phyloP scores from a whole-genome alignment of 2,329 filamentous ascomycete species.

The Zalaria obscura region DNA sequence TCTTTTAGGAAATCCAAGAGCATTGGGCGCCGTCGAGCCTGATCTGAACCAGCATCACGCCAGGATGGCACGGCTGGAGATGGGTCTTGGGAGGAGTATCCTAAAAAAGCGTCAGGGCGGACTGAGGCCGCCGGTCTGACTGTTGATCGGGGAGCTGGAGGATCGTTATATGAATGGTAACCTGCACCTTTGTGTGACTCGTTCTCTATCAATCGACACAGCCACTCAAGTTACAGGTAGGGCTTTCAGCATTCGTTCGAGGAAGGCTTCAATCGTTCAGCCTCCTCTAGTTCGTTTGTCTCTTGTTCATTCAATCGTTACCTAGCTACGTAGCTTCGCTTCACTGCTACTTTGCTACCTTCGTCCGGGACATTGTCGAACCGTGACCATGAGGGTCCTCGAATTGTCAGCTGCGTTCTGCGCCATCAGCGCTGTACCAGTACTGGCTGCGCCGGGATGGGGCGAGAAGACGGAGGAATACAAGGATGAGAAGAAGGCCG shows the following conservation, averaged over 20 bases:
- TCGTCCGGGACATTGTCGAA: background rate
- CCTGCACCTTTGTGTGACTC: background rate
- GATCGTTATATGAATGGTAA: background rate
- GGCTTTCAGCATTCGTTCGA: background rate
- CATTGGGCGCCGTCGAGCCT: background rate
- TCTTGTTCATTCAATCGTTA: background rate
- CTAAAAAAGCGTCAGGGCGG: background rate
- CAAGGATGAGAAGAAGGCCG: too few species aligned
- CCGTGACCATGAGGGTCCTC: background rate
- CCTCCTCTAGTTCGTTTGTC: background rate
- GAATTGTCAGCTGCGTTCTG: background rate
- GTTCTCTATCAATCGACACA: background rate
- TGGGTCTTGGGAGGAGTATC: background rate
- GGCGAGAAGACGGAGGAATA: background rate
- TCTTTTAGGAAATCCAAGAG: background rate
- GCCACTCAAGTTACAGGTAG: background rate
- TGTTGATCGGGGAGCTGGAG: background rate
- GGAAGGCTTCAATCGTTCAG: background rate
- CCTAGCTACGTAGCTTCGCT: background rate
- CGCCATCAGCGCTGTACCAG: background rate
- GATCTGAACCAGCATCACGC: background rate
- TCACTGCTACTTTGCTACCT: background rate
- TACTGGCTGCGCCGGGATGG: background rate
- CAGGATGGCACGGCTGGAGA: background rate
- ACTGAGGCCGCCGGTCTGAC: background rate